A percentile compares a stretch with the other conserved stretches of the same genome.
Conservation (phyloP, 768 basidiomycete species). For the Podaxis mareebaensis region DNA sequence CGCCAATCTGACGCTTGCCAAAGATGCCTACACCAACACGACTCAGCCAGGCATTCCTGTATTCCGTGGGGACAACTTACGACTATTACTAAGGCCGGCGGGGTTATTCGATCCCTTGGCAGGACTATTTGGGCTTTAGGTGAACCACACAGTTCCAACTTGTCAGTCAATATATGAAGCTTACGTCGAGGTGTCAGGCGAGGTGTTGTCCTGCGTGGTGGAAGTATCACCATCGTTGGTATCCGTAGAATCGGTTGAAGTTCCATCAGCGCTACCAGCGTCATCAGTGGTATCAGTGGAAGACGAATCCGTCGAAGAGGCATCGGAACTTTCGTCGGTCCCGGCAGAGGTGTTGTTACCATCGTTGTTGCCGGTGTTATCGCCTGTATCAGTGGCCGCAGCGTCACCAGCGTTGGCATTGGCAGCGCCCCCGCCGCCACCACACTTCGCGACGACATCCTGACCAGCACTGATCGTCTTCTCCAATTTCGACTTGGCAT, state of each 20-base stretch:
- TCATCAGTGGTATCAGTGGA: not conserved
- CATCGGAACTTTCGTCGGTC: not conserved
- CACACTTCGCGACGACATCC: slow-evolving; percentile 24
- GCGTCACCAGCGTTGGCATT: not conserved
- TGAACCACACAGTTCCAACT: not conserved
- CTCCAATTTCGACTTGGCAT: slow-evolving; percentile 21
- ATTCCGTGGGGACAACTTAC: not conserved
- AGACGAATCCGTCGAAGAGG: not conserved
- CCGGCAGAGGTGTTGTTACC: not conserved
- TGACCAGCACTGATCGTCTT: slow-evolving; percentile 25
- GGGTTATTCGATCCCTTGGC: not conserved
- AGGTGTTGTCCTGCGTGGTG: not conserved
- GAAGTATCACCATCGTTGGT: not conserved
- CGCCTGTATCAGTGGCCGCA: not conserved
- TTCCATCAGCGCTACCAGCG: not conserved
- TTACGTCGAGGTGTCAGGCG: not conserved
- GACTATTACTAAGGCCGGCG: slow-evolving; percentile 1
- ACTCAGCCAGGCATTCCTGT: not conserved
- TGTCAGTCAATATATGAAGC: not conserved
- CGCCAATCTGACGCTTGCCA: slow-evolving; percentile 15
- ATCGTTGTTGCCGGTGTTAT: not conserved
- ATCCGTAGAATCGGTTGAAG: not conserved
- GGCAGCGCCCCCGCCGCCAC: slow-evolving; percentile 2
- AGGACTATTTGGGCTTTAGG: not conserved
- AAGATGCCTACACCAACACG: slow-evolving; percentile 1